Evolutionary conservation across 768 basidiomycete species (phyloP).

Genomic region (Hebeloma cylindrosporum): DNA sequence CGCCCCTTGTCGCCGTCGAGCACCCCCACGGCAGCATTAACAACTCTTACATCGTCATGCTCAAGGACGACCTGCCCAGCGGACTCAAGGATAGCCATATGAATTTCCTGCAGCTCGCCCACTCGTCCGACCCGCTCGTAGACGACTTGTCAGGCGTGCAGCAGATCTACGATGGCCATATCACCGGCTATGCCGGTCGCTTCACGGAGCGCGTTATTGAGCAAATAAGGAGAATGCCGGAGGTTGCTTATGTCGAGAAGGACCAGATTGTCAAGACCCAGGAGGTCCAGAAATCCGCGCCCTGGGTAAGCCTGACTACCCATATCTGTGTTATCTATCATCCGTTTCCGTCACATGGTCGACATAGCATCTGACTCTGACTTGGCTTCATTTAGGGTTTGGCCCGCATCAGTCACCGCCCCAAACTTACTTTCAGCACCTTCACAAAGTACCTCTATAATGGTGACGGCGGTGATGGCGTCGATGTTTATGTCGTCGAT

Average conservation of each 20-base stretch:
- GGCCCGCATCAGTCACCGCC: conserved; percentile 89
- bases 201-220: conserved; percentile 73
- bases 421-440: conserved; percentile 70
- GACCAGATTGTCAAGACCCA: conserved; percentile 90
- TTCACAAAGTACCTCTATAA: conserved; percentile 84
- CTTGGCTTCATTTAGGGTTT: conserved; percentile 64
- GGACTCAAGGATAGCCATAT: conserved; percentile 71
- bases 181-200: conserved; percentile 79
- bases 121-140: conserved; percentile 50
- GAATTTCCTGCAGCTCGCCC: conserved; percentile 70
- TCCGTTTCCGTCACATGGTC: conserved; percentile 8
- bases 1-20: conserved; percentile 57
- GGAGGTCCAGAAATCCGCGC: conserved; percentile 69
- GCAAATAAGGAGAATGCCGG: conserved; percentile 77
- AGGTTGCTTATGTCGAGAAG: conserved; percentile 89
- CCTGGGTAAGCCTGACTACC: conserved; percentile 65
- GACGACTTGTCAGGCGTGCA: conserved; percentile 53
- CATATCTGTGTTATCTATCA: no score
- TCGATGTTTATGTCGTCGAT: conserved; percentile 88
- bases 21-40: conserved; percentile 74
- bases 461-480: conserved; percentile 77
- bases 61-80: conserved; percentile 68
- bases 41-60: conserved; percentile 93
- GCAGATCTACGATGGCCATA: conserved; percentile 75
- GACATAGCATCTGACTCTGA: conserved; percentile 13